Base-by-base conservation (phyloP, 2,329 filamentous ascomycete species). In the Talaromyces sp. region DNA sequence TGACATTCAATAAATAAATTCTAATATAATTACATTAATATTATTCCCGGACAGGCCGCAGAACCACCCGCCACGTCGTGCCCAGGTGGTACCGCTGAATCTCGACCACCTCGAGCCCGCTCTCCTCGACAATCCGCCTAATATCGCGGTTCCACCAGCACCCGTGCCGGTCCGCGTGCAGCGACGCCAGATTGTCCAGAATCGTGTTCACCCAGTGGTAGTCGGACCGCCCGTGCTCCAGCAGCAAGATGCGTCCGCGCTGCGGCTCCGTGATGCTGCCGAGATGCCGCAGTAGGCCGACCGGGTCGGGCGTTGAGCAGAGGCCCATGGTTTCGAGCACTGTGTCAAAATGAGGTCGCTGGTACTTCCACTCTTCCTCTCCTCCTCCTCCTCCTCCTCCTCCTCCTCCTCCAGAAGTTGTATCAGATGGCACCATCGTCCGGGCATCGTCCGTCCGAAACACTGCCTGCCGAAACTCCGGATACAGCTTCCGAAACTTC, bases 61-160 rank as follows among this genome's bases (percentile, higher is more conserved):
- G 62, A 35, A 78, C 71, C 65, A 75, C 76, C 61, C 73, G 72
- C 75, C 77, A 82, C 4, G 78, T 80, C 29, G 79, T 81, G 32
- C 80, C 80, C 65, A 81, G 71, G 71, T 81, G 77, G 70, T 72
- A 79, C 49, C 79, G 68, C 63, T 76, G 74, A 63, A 76, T 72
- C 66, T 78, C 77, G 50, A 80, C 76, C 56, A 82, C 68, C 65
- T 78, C 76, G 64, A 82, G 65, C 29, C 78, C 79, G 65, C 78
- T 81, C 60, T 78, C 70, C 58, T 69, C 65, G n/a, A 82, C 73
- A 64, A 82, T 76, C 58, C 73, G 69, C 35, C 77, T 78, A 53
- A 82, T 80, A 72, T 82, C 80, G 43, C 78, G 73, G 68, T 82
- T 82, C 74, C 77, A 81, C 80, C 80, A 82, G 67, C 80, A 82